phyloP scores from a whole-genome alignment of 306 rosid species.

The Delonix regia region DNA sequence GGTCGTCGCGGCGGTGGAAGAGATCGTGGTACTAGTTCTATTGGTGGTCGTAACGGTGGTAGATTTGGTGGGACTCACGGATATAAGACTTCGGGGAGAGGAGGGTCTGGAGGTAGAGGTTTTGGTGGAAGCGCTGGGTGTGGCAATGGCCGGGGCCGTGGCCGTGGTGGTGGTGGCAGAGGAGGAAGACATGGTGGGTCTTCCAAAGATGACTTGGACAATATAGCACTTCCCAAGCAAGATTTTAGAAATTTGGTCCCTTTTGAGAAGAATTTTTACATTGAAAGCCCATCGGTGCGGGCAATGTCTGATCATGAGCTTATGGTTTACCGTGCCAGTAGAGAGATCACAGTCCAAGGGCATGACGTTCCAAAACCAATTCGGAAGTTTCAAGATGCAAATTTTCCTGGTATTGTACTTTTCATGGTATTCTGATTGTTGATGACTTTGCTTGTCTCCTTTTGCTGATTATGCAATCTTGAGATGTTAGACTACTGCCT shows the following conservation, averaged over 20 bases:
- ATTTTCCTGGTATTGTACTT: conserved; percentile 72
- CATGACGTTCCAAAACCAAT: conserved; percentile 82
- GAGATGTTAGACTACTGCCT: conserved; percentile 71
- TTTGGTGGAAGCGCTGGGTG: conserved; percentile 33
- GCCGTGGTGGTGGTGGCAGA: conserved; percentile 40
- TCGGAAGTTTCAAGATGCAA: conserved; percentile 72
- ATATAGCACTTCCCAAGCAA: conserved; percentile 72
- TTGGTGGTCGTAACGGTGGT: conserved; percentile 45
- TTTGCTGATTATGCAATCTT: conserved; percentile 35
- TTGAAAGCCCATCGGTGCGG: conserved; percentile 59
- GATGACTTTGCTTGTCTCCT: neutral
- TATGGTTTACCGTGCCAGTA: conserved; percentile 55
- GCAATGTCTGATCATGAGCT: conserved; percentile 82
- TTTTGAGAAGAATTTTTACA: conserved; percentile 82
- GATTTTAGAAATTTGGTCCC: conserved; percentile 82
- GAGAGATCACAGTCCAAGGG: conserved; percentile 88
- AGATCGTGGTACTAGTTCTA: conserved; percentile 26
- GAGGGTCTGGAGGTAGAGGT: conserved; percentile 43
- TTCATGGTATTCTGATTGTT: conserved; percentile 23
- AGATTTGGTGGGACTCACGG: conserved; percentile 36
- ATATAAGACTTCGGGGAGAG: conserved; percentile 48
- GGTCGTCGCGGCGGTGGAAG: conserved; percentile 42
- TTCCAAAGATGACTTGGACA: conserved; percentile 78
- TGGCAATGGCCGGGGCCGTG: neutral
- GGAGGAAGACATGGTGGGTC: conserved; percentile 73